Conservation (phyloP, 169 alveolate genomes). For the Neospora caninum region DNA sequence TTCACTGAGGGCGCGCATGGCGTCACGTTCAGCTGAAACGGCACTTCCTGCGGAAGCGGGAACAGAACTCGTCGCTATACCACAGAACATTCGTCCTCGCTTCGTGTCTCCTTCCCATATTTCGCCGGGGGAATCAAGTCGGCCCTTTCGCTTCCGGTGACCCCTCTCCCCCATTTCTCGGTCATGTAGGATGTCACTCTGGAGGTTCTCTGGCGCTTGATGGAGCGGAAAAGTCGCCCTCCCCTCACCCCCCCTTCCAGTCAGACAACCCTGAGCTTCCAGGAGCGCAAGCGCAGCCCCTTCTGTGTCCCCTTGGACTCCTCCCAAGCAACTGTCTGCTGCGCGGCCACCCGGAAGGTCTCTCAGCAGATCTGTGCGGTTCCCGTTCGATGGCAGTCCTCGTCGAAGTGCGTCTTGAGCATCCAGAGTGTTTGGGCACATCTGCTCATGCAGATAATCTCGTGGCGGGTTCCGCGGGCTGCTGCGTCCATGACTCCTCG, state of each 20-base stretch:
- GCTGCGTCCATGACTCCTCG: background rate
- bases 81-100: background rate
- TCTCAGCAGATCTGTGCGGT: too few relatives aligned
- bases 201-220: too few relatives aligned
- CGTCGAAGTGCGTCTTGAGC: background rate
- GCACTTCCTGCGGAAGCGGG: background rate
- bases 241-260: background rate
- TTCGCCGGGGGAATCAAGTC: background rate
- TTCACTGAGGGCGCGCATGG: background rate
- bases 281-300: background rate
- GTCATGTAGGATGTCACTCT: background rate
- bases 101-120: background rate
- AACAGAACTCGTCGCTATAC: background rate
- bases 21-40: background rate
- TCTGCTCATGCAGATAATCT: background rate
- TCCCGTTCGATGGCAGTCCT: background rate
- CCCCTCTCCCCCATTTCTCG: background rate
- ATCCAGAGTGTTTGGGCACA: background rate
- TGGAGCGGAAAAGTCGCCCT: background rate
- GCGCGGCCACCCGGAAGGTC: too few relatives aligned
- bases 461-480: background rate
- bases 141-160: background rate
- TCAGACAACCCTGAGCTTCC: background rate
- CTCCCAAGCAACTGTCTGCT: too few relatives aligned
- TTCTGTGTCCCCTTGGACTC: background rate